Evolutionary conservation across 176 grass and related monocot genomes (phyloP), one percentile per base, ranked within the genome.

Genomic region (barley (Hordeum vulgare)): DNA sequence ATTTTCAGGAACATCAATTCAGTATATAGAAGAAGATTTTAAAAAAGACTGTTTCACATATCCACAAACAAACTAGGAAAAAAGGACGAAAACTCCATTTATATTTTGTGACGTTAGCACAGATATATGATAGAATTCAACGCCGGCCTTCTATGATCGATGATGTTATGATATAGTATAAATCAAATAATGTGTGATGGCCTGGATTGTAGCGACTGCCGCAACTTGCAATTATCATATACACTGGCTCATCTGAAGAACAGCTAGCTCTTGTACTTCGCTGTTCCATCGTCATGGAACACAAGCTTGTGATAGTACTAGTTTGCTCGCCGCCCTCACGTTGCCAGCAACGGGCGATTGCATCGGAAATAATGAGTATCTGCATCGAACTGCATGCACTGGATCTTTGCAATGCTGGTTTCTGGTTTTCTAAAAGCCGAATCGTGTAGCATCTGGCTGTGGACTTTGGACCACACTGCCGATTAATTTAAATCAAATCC

Each of bases 271-370:
- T 44, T 61, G 20, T 61, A 53, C 34, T 26, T 37, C 23, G 25
- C 61, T 83, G 39, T 75, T 68, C 47, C 7, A 69, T 68, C 37
- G 81, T 67, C 76, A 84, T 75, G 81, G 45, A 78, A 51, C 65
- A 17, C 57, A 57, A 24, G 56, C 18, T 54, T 77, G 40, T 25
- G 12, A 51, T 11, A 42, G 5, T 71, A 24, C 39, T 62, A 29
- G 83, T 77, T 77, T 40, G 26, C 27, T 15, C 25, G 76, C 56
- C 66, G 35, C 10, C 21, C 24, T 80, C 23, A 62, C 57, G 15
- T 53, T 28, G 34, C 39, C 39, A 25, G 12, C 11, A 61, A 72
- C n/a, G 14, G 14, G 51, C 51, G 51, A 72, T 72, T 29, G 35
- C 80, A 60, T 40, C 14, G 14, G 27, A 17, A 60, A 45, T 29